Conservation (phyloP, 345 rosid genomes). For the Aegle marmelos region DNA sequence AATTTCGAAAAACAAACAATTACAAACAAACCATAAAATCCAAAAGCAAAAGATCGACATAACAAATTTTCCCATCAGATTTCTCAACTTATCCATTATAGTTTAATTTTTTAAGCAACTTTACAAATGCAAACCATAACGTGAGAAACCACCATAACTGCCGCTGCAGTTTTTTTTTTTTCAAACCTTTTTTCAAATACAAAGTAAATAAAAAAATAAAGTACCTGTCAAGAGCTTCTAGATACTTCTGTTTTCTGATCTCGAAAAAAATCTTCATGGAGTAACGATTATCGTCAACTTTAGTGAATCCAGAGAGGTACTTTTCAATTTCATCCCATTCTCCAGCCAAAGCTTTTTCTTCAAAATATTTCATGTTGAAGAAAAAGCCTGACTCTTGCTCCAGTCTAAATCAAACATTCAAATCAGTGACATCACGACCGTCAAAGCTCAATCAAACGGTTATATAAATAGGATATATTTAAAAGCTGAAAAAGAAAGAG, state of each 20-base stretch:
- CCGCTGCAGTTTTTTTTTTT: background rate
- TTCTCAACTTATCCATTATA: background rate
- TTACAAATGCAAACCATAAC: background rate
- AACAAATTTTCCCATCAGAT: background rate
- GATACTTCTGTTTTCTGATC: constrained; percentile 61
- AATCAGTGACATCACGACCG: background rate
- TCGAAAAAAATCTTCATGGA: constrained; percentile 58
- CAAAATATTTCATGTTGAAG: constrained; percentile 34
- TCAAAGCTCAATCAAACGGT: background rate
- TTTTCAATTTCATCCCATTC: constrained; percentile 41
- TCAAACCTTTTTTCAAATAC: too few species aligned
- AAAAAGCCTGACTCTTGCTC: constrained; percentile 35
- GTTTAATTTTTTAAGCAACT: background rate
- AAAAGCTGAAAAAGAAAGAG: background rate
- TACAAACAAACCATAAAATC: constrained; percentile 9
- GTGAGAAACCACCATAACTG: background rate
- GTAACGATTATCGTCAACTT: constrained; percentile 39
- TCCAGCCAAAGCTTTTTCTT: constrained; percentile 32
- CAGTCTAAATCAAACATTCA: constrained; percentile 13
- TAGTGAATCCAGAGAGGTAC: constrained; percentile 35
- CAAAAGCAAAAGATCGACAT: background rate
- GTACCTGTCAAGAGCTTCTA: constrained; percentile 60
- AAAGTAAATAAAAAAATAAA: background rate
- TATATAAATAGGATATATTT: background rate
- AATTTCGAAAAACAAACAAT: background rate